phyloP scores from a whole-genome alignment of 2,329 filamentous ascomycete species.

The Venturia aucupariae region DNA sequence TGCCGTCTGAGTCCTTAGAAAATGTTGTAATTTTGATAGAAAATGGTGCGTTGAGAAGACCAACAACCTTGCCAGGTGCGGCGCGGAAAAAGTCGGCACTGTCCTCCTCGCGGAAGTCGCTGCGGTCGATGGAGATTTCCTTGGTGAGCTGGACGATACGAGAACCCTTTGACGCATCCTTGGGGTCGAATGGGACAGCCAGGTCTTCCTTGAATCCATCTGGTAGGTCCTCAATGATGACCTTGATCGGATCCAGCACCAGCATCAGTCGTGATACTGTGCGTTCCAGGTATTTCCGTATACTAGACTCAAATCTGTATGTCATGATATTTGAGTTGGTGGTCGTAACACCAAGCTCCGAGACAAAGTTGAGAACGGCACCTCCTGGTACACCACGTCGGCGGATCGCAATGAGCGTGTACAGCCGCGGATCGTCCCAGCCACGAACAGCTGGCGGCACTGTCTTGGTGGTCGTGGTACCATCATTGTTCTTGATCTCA shows the following conservation, averaged over 20 bases:
- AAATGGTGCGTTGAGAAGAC: slow-evolving; percentile 61
- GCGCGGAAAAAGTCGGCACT: slow-evolving; percentile 69
- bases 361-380: slow-evolving; percentile 81
- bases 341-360: slow-evolving; percentile 85
- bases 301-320: slow-evolving; percentile 71
- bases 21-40: slow-evolving; percentile 62
- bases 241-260: slow-evolving; percentile 73
- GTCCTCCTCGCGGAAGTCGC: slow-evolving; percentile 66
- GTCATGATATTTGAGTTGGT: slow-evolving; percentile 71
- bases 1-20: slow-evolving; percentile 55
- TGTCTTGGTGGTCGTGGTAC: slow-evolving; percentile 27
- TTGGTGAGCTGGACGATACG: slow-evolving; percentile 59
- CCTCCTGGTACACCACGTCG: slow-evolving; percentile 80
- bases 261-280: slow-evolving; percentile 86
- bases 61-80: slow-evolving; percentile 64
- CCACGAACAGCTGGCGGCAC: slow-evolving; percentile 56
- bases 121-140: slow-evolving; percentile 75
- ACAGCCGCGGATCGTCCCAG: slow-evolving; percentile 88
- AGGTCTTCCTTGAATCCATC: slow-evolving; percentile 58
- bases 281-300: slow-evolving; percentile 77
- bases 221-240: slow-evolving; percentile 70
- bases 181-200: slow-evolving; percentile 70
- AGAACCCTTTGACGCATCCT: slow-evolving; percentile 58
- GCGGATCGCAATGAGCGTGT: slow-evolving; percentile 75
- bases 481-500: slow-evolving; percentile 36